Evolutionary conservation across 345 rosid genomes (phyloP), one percentile per base, ranked within the genome.

Genomic region (Raphanus raphanistrum): DNA sequence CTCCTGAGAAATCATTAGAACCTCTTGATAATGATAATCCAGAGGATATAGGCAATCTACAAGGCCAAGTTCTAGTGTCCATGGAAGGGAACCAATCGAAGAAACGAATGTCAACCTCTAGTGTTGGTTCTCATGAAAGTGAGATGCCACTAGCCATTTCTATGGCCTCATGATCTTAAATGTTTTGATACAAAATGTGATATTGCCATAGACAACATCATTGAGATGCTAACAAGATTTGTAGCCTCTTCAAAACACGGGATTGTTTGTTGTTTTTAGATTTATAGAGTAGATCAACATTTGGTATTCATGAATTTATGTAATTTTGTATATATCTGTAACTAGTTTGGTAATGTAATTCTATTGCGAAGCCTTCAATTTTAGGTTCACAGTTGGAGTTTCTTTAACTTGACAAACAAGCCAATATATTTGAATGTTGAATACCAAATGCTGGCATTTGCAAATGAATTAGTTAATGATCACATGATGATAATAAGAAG

Each of bases 101-200:
- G 75, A 73, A 81, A 64, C 76, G 77, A 25, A 81, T 63, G 67
- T 81, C 84, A 43, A 76, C 81, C 16, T 81, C 84, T 25, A 76
- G 78, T 70, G 27, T 77, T 2, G 69, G 38, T 32, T 81, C 84
- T 2, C 84, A 81, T 68, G 84, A 81, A 73, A 73, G 81, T 66
- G 84, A 81, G 75, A 68, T 81, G 84, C 84, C 84, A 55, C 61
- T 81, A 68, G 78, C 84, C 29, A 81, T 77, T 68, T 81, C 84
- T 48, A 81, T 81, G 84, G 81, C 63, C 15, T 54, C 76, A 68
- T 81, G 81, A 77, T 81, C 70, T 25, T 68, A 50, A 13, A 13
- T 54, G 43, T 25, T 10, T 32, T 29, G 67, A 72, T 13, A 59
- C 63, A 66, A 38, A 59, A 66, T 7, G 29, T 4, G 67, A 21